Evolutionary conservation across 2,329 filamentous ascomycete species (phyloP).

Genomic region (Lasiodiplodia sp.): DNA sequence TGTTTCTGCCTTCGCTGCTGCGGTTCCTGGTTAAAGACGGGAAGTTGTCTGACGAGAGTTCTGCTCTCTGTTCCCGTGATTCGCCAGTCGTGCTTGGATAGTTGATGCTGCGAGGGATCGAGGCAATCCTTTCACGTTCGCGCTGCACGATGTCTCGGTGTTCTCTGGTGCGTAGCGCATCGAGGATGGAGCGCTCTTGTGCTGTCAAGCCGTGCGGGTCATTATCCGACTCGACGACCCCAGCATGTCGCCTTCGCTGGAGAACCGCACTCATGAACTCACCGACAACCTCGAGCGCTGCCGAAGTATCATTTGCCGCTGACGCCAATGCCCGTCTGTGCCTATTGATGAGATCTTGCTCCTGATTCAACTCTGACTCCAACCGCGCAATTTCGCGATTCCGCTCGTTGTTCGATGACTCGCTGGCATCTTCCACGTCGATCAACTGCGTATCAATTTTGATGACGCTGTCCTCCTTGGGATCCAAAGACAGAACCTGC

Average conservation of each 20-base stretch:
- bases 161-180: slow-evolving; percentile 53
- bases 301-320: slow-evolving; percentile 36
- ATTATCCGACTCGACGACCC: slow-evolving; percentile 50
- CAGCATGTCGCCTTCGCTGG: slow-evolving; percentile 41
- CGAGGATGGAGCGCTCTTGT: slow-evolving; percentile 55
- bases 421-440: slow-evolving; percentile 54
- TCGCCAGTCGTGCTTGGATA: slow-evolving; percentile 39
- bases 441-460: slow-evolving; percentile 56
- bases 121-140: slow-evolving; percentile 45
- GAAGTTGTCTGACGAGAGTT: slow-evolving; percentile 11
- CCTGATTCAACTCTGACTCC: slow-evolving; percentile 53
- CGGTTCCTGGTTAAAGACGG: slow-evolving; percentile 23
- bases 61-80: slow-evolving; percentile 1
- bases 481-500: slow-evolving; percentile 72
- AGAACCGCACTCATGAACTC: slow-evolving; percentile 23
- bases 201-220: slow-evolving; percentile 56
- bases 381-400: slow-evolving; percentile 45
- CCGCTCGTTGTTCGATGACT: slow-evolving; percentile 35
- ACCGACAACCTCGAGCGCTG: slow-evolving; percentile 25
- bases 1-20: slow-evolving; percentile 20
- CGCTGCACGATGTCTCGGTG: slow-evolving; percentile 47
- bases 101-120: slow-evolving; percentile 50
- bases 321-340: slow-evolving; percentile 49
- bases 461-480: slow-evolving; percentile 63
- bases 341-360: slow-evolving; percentile 52